Conservation (phyloP, 1,284 basidiomycete genomes). For the Cutaneotrichosporon cutaneum region DNA sequence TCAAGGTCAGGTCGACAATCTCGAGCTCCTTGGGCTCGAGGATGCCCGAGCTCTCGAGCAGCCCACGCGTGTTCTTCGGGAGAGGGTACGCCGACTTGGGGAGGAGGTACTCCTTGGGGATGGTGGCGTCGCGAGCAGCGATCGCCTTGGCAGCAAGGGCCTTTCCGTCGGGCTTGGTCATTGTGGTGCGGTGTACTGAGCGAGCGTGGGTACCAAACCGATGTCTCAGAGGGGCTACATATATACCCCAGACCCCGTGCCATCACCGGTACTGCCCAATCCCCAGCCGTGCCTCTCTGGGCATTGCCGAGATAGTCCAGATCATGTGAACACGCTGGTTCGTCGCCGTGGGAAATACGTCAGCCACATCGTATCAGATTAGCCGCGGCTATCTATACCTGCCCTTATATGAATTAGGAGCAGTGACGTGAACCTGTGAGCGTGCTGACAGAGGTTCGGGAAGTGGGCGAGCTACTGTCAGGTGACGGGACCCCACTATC, state of each 20-base stretch:
- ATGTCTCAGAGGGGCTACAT: neutral
- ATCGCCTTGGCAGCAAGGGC: neutral
- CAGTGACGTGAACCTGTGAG: neutral
- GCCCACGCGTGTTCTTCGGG: conserved; percentile 12
- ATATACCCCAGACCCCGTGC: too few species aligned
- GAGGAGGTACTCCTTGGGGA: conserved; percentile 19
- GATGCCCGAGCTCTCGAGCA: conserved; percentile 13
- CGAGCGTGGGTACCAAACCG: neutral
- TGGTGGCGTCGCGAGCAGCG: conserved; percentile 17
- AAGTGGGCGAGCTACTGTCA: too few species aligned
- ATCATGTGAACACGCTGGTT: too few species aligned
- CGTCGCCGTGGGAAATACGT: neutral
- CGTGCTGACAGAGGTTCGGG: too few species aligned
- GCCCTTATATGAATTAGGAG: too few species aligned
- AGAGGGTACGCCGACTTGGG: conserved; percentile 8
- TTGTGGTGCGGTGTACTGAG: neutral
- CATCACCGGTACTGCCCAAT: too few species aligned
- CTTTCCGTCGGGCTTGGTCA: neutral
- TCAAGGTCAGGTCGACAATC: conserved; percentile 52
- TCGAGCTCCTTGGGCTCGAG: conserved; percentile 27
- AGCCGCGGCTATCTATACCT: neutral
- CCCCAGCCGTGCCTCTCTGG: too few species aligned
- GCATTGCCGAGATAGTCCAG: neutral
- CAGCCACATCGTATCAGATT: neutral
- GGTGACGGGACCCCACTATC: too few species aligned